Conservation (phyloP, 2,329 filamentous ascomycete genomes). For the Fusarium nisikadoi region DNA sequence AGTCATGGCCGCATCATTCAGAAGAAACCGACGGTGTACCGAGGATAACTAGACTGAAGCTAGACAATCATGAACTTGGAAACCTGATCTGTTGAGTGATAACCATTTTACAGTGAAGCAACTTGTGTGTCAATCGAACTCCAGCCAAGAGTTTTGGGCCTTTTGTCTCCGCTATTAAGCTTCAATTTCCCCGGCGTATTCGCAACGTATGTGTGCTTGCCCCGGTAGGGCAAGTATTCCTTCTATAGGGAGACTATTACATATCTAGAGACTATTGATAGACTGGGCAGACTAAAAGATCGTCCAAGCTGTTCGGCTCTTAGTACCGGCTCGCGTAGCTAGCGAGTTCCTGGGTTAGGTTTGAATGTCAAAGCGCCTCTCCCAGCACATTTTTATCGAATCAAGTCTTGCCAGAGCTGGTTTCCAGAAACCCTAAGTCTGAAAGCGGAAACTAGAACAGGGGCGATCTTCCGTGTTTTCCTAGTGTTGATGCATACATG, state of each 20-base stretch:
- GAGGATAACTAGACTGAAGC: background rate
- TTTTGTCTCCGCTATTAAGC: background rate
- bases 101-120: background rate
- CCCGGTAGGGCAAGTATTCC: background rate
- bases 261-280: background rate
- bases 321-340: slow-evolving; percentile 3
- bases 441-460: background rate
- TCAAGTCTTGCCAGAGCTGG: background rate
- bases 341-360: background rate
- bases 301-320: background rate
- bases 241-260: background rate
- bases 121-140: background rate
- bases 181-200: background rate
- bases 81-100: background rate
- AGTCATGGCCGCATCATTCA: background rate
- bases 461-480: background rate
- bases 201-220: background rate
- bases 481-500: background rate
- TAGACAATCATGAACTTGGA: background rate
- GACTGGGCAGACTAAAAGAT: background rate
- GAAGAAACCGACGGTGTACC: background rate
- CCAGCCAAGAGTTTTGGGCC: background rate
- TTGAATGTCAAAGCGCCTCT: background rate
- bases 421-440: background rate
- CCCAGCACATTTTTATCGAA: background rate